Evolutionary conservation across 306 rosid genomes (phyloP), one percentile per base, ranked within the genome.

Genomic region (Cucumis hystrix): DNA sequence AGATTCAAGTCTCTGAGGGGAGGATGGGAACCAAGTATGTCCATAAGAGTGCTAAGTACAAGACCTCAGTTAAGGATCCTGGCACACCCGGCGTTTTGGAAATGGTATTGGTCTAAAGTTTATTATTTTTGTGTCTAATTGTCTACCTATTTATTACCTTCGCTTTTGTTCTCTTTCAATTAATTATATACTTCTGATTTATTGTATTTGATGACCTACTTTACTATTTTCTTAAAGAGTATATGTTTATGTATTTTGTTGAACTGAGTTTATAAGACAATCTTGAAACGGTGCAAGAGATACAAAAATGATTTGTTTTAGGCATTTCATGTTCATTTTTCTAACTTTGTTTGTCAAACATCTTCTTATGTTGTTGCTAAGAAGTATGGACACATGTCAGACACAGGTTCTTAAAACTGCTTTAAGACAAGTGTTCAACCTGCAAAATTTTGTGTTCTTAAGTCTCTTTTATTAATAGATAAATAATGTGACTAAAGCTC

Each of bases 61-160:
- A 94, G 89, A 33, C 83, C 65, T 80, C 89, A 4, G 79, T 88
- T 59, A 94, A 87, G 82, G 96, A 89, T 83, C 89, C 97, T 65
- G 97, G 98, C 20, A 90, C 87, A 43, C 86, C 95, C 4, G 98
- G 98, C 8, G 86, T 94, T 30, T 78, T 94, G 81, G 88, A 84
- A 70, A 86, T 94, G 98, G 98, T 93, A 78, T 25, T 43, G 62
- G 13, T 61, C 64, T 77, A 25, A 18, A 61, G 56, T 52, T 37
- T 23, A 69, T 52, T 5, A 61, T 21, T 47, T 1, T 39, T 41
- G 40, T 39, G 62, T 3, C 7, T 58, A 2, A 15, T 23, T 47
- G 11, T 40, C 55, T 43, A 39, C 40, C 35, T 30, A 28, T 35
- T 67, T 20, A 1, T 56, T 17, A n/a, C 67, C 3, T 8, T 52